Evolutionary conservation across 768 basidiomycete genomes (phyloP), one percentile per base, ranked within the genome.

Genomic region (Russula sp.): DNA sequence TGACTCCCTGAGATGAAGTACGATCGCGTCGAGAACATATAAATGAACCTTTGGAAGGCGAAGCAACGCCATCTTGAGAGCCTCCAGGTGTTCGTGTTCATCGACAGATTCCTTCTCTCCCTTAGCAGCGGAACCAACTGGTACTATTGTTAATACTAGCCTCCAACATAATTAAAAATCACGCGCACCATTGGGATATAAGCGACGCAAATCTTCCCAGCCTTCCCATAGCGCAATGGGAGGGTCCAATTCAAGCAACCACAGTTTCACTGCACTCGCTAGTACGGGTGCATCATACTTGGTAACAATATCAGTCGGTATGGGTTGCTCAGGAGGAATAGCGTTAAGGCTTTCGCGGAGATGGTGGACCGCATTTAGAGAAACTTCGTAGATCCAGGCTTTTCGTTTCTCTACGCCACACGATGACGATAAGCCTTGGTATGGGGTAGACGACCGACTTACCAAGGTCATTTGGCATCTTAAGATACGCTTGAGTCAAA

Each of bases 361-460:
- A 63, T 89, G 88, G 70, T 98, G 95, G 18, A 90, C 83, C 28
- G 85, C 84, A 1, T 85, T 79, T 7, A 98, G 81, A 1, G 94
- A 94, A 4, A 92, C 90, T 70, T 98, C 93, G 75, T 97, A 98
- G 59, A 98, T 91, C 95, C 95, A 98, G 4, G 88, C 78, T 77
- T 89, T 93, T 63, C 95, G 86, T 72, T 85, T 89, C 73, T 95
- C 94, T 87, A 72, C 5, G 24, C n/a, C 57, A 40, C 20, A 14
- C 46, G 70, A 26, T 67, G 52, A 52, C 30, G n/a, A 34, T 55
- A 7, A 36, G 38, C 28, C 32, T 51, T 18, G 36, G 20, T 40
- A 36, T 5, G 34, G 8, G 34, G 18, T 9, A 36, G 22, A 28
- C 30, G 38, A 34, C 32, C 18, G 22, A 75, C 84, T 71, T 62